These are phyloP conservation scores for Lepiota brunneoincarnata DNA, from an alignment of 768 basidiomycete species.

Conservation along the genomic window DNA sequence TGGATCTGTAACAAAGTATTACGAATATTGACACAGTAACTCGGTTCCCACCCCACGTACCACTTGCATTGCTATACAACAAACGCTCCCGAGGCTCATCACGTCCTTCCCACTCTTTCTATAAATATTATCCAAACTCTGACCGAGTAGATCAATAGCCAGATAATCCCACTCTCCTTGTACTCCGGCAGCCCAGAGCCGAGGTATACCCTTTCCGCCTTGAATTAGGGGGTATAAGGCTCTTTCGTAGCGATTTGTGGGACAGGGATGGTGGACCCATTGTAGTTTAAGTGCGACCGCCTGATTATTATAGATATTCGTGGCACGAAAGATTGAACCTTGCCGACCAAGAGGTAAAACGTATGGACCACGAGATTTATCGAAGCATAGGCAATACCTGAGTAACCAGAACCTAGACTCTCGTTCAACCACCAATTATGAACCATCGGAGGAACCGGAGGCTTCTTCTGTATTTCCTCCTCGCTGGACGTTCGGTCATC, in stretches of 20 bases:
- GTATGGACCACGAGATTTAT: background rate
- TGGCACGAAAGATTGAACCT: conserved; percentile 73
- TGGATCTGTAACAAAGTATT: conserved; percentile 46
- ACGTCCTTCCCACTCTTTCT: conserved; percentile 50
- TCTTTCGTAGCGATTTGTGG: conserved; percentile 73
- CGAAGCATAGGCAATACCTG: conserved; percentile 39
- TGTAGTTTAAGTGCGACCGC: conserved; percentile 77
- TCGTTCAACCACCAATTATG: conserved; percentile 63
- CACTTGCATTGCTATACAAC: conserved; percentile 74
- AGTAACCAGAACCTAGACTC: conserved; percentile 69
- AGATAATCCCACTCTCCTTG: conserved; percentile 65
- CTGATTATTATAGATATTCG: conserved; percentile 51
- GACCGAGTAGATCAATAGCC: conserved; percentile 73
- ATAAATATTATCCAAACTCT: conserved; percentile 64
- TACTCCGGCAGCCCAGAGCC: conserved; percentile 60
- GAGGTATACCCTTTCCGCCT: conserved; percentile 74
- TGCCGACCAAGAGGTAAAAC: too few relatives aligned
- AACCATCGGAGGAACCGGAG: conserved; percentile 36
- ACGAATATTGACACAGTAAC: conserved; percentile 9
- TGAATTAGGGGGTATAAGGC: conserved; percentile 66
- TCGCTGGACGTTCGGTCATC: conserved; percentile 13
- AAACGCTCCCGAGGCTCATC: conserved; percentile 72
- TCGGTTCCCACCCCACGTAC: conserved; percentile 36
- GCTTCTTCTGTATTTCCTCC: background rate
- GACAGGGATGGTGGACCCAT: conserved; percentile 66